Evolutionary conservation across 2,329 filamentous ascomycete species (phyloP).

Genomic region (Colletotrichum somersetense): DNA sequence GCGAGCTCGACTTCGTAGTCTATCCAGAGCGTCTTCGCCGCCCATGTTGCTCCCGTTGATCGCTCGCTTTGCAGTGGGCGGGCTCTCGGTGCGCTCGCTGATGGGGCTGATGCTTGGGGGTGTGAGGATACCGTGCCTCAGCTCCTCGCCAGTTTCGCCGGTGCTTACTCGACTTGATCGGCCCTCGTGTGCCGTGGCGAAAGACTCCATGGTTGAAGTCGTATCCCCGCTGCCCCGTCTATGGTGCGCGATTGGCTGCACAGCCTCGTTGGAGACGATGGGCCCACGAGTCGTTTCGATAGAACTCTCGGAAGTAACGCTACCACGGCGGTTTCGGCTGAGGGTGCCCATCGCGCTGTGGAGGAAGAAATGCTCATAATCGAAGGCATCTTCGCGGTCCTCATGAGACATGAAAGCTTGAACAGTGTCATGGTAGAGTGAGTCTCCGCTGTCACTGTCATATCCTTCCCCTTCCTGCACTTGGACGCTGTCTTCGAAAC

Average conservation of each 20-base stretch:
- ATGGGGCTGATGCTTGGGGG: slow-evolving; percentile 39
- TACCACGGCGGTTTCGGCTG: slow-evolving; percentile 64
- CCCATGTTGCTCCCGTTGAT: slow-evolving; percentile 46
- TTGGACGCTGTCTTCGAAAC: slow-evolving; percentile 52
- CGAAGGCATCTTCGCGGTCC: slow-evolving; percentile 93
- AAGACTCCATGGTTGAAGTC: slow-evolving; percentile 65
- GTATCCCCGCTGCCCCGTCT: slow-evolving; percentile 64
- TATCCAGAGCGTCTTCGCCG: slow-evolving; percentile 44
- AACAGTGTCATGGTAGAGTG: slow-evolving; percentile 72
- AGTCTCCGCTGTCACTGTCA: slow-evolving; percentile 73
- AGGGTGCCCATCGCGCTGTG: slow-evolving; percentile 91
- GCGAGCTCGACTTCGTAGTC: slow-evolving; percentile 42
- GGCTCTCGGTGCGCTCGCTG: slow-evolving; percentile 38
- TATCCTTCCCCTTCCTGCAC: slow-evolving; percentile 54
- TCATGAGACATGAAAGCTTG: slow-evolving; percentile 81
- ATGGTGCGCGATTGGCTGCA: slow-evolving; percentile 44
- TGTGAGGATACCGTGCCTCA: slow-evolving; percentile 34
- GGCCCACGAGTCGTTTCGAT: slow-evolving; percentile 72
- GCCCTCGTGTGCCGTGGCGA: slow-evolving; percentile 69
- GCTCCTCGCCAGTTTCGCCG: slow-evolving; percentile 20
- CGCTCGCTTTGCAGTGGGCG: slow-evolving; percentile 37
- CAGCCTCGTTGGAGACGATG: slow-evolving; percentile 45
- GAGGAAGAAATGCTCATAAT: slow-evolving; percentile 96
- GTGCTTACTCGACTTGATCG: slow-evolving; percentile 53
- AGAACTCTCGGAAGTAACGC: slow-evolving; percentile 71